These are phyloP conservation scores for Cinchona pubescens DNA, from an alignment of 257 asterid genomes.

Conservation along the genomic window DNA sequence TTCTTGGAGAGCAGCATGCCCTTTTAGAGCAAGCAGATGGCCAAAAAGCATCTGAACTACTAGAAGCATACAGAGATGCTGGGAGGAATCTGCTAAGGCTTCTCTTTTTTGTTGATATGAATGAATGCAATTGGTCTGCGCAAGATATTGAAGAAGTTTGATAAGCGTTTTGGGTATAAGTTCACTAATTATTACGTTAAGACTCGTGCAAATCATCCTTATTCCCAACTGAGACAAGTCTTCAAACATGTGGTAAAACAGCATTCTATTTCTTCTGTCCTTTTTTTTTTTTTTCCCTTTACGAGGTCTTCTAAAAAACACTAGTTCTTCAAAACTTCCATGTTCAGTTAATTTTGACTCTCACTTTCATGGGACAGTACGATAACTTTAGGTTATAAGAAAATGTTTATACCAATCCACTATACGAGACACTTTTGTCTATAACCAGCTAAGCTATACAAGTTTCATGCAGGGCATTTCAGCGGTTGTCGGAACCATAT, in stretches of 20 bases:
- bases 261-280: not conserved
- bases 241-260: constrained; percentile 94
- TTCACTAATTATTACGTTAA: constrained; percentile 90
- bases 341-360: not conserved
- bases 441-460: not conserved
- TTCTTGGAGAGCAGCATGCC: constrained; percentile 59
- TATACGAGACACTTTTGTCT: too few species aligned
- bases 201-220: constrained; percentile 96
- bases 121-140: constrained; percentile 86
- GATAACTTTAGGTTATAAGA: not conserved
- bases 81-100: constrained; percentile 83
- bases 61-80: constrained; percentile 75
- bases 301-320: not conserved
- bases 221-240: constrained; percentile 93
- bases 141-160: constrained; percentile 91
- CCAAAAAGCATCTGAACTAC: constrained; percentile 60
- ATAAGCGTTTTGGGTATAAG: constrained; percentile 77
- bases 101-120: constrained; percentile 79
- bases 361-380: not conserved
- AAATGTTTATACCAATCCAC: too few species aligned
- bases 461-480: constrained; percentile 65
- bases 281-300: not conserved
- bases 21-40: constrained; percentile 73
- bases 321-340: not conserved
- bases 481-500: constrained; percentile 96